Base-by-base conservation (phyloP, 176 grass and related monocot genomes). In the Hordeum vulgare region DNA sequence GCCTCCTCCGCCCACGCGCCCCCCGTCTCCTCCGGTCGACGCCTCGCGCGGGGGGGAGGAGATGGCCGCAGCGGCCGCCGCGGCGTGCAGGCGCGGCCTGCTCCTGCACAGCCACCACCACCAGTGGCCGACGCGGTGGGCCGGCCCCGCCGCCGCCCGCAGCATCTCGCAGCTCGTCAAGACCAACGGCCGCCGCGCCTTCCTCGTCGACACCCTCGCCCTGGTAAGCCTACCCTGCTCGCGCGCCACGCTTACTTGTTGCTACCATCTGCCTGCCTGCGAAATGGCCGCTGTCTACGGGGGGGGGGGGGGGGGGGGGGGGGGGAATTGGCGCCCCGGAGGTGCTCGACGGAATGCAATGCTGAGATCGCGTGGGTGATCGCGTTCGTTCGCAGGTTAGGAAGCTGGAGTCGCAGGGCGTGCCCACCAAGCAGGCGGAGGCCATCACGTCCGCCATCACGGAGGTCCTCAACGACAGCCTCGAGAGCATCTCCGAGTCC, bases 381-480 rank as follows among this genome's bases (percentile, higher is more conserved):
- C 76, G 53, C 20, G 53, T 56, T 21, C 7, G 18, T 21, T 20
- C 53, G 79, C 79, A 98, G 96, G 93, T 94, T 25, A 88, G 96
- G 84, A 95, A 90, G 63, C 92, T 98, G 77, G 96, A 98, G 87
- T 85, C 89, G 25, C 85, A 98, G 71, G 96, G 96, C 45, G 87
- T 98, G 21, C 96, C 91, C 3, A 89, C 96, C 42, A 98, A 98
- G 79, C 96, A 98, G 78, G 96, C 93, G 5, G 96, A 98, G 90
- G 93, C 92, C 9, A 91, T 98, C 81, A 98, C 96, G 7, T 93
- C 89, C 5, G 91, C 96, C 3, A 98, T 98, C 80, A 98, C 93
- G 7, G 93, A 98, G 83, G 93, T 98, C 65, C 90, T 98, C 85
- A 98, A 92, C 83, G 93, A 98, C 82, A 98, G 96, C 84, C 88